These are phyloP conservation scores for Euphrasia confusa DNA, from an alignment of 257 asterid genomes.

Conservation along the genomic window DNA sequence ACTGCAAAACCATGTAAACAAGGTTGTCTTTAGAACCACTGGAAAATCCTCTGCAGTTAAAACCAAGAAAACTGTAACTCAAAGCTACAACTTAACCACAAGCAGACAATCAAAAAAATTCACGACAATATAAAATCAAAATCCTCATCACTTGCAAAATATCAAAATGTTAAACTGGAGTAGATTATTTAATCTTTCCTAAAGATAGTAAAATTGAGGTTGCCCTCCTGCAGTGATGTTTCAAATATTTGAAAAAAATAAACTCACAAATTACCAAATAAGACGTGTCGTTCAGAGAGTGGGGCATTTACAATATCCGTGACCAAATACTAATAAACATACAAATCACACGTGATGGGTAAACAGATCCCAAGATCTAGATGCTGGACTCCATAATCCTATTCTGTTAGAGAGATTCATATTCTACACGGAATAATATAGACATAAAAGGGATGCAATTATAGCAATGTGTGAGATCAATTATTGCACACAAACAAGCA, in stretches of 20 bases:
- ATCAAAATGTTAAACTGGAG: background rate
- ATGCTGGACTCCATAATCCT: background rate
- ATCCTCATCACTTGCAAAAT: background rate
- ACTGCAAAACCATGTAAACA: constrained; percentile 54
- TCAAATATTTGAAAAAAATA: background rate
- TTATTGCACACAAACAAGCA: background rate
- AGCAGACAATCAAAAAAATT: constrained; percentile 22
- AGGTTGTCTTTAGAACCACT: constrained; percentile 19
- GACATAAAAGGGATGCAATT: constrained; percentile 4
- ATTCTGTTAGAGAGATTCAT: background rate
- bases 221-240: constrained; percentile 8
- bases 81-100: constrained; percentile 20
- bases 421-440: background rate
- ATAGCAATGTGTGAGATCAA: background rate
- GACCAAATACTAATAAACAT: background rate
- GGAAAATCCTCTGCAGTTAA: constrained; percentile 20
- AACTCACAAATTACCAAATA: background rate
- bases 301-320: background rate
- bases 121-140: constrained; percentile 7
- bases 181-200: background rate
- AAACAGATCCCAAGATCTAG: background rate
- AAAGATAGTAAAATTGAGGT: constrained; percentile 7
- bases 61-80: constrained; percentile 15
- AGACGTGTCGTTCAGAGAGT: background rate
- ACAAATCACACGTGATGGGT: background rate